Evolutionary conservation across 148 eudicot genomes (phyloP), one percentile per base, ranked within the genome.

Genomic region (Mesembryanthemum crystallinum): DNA sequence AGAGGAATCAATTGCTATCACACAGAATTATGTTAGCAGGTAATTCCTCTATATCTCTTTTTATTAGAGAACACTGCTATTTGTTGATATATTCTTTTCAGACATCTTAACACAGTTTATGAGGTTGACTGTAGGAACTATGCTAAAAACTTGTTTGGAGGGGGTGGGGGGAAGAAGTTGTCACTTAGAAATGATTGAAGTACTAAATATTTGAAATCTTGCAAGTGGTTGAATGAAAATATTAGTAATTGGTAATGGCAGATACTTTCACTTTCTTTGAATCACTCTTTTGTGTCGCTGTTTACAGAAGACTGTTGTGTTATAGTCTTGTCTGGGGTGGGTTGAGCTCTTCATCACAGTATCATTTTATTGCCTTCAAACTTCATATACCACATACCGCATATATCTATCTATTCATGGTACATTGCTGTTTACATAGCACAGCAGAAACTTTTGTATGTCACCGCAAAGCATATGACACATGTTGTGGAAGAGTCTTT

Each of bases 21-120:
- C 97, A n/a, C 98, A 95, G 79, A 95, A 95, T 78, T 92, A 77
- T 86, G 98, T 90, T 72, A 95, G 98, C 89, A 94, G 97, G 97
- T 93, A 88, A 78, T 29, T 23, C n/a, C 27, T 61, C 43, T 20
- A 51, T 28, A 8, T 72, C 28, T 12, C 12, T 39, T 21, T 52
- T 15, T 32, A 47, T 71, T 71, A 33, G 30, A 2, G 35, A 8
- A n/a, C 20, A n/a, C 1, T 60, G 67, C 55, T 23, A 25, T 61
- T 29, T 39, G 37, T 42, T 18, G 15, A 28, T 32, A 1, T 20
- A 30, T 18, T 63, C 18, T 45, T 27, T n/a, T 7, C 27, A 21
- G 27, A 57, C n/a, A 7, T 57, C 27, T 57, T n/a, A 21, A 10
- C 61, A 21, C 61, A 21, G 61, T 27, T n/a, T 57, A 18, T 57